These are phyloP conservation scores for Ilex paraguariensis DNA, from an alignment of 305 asterid genomes.

Conservation along the genomic window DNA sequence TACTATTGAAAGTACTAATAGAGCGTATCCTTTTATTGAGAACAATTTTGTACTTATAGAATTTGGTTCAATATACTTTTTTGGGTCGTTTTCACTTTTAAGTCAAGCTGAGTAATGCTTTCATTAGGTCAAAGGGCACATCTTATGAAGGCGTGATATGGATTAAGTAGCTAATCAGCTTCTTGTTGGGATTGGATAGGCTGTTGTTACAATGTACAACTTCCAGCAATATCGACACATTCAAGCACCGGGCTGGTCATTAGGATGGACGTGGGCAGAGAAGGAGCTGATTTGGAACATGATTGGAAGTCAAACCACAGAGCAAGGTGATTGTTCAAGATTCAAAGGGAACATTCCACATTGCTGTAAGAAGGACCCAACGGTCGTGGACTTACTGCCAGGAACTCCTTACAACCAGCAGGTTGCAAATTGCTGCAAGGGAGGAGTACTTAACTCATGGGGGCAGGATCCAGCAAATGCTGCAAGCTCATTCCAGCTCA, in stretches of 20 bases:
- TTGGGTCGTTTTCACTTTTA: no score
- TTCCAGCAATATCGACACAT: conserved; percentile 62
- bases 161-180: conserved; percentile 1
- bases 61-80: no score
- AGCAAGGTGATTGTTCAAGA: conserved; percentile 69
- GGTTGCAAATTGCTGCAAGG: conserved; percentile 61
- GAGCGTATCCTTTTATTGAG: no score
- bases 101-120: no score
- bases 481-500: conserved; percentile 58
- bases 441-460: conserved; percentile 60
- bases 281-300: conserved; percentile 65
- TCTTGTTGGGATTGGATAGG: conserved; percentile 27
- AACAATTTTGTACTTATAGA: no score
- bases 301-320: conserved; percentile 59
- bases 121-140: no score
- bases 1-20: no score
- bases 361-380: conserved; percentile 58
- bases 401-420: conserved; percentile 72
- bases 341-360: conserved; percentile 56
- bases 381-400: conserved; percentile 51
- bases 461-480: conserved; percentile 48
- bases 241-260: conserved; percentile 60
- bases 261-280: conserved; percentile 78
- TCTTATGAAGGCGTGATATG: no score
- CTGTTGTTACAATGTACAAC: conserved; percentile 54